Conservation (phyloP, 2,329 filamentous ascomycete genomes). For the Trichoderma sp. region DNA sequence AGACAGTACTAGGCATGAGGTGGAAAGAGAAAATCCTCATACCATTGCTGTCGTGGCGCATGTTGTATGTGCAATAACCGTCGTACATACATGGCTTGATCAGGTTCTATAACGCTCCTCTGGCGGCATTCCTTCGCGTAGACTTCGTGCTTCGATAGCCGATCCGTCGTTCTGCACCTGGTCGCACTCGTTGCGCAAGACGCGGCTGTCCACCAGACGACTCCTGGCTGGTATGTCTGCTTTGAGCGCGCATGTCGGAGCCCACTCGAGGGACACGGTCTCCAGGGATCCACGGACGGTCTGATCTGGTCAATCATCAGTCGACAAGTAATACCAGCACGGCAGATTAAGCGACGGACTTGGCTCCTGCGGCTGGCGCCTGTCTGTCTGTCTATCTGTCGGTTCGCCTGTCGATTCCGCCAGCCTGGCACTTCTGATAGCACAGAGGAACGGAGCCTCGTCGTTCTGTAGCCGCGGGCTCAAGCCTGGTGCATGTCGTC, state of each 20-base stretch:
- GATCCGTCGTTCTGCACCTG: conserved; percentile 13
- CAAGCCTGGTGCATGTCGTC: conserved; percentile 8
- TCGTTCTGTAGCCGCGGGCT: conserved; percentile 19
- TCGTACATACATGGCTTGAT: not conserved
- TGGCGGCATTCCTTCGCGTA: not conserved
- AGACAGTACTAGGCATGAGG: no score
- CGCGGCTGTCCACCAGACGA: conserved; percentile 24
- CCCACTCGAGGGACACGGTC: conserved; percentile 11
- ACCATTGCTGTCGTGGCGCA: not conserved
- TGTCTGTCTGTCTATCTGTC: conserved; percentile 20
- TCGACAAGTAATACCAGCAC: conserved; percentile 4
- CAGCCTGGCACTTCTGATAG: no score
- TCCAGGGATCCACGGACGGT: conserved; percentile 9
- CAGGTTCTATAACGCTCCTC: not conserved
- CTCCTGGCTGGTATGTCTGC: conserved; percentile 11
- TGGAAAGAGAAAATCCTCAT: not conserved
- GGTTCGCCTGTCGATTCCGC: no score
- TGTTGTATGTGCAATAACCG: not conserved
- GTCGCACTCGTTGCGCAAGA: conserved; percentile 16
- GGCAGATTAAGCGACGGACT: conserved; percentile 25
- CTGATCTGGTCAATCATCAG: conserved; percentile 12
- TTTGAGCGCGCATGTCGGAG: not conserved
- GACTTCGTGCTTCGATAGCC: not conserved
- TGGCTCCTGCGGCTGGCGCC: conserved; percentile 22
- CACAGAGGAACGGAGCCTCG: not conserved